phyloP scores from a whole-genome alignment of 2,329 filamentous ascomycete genomes.

The Apiospora hydei region DNA sequence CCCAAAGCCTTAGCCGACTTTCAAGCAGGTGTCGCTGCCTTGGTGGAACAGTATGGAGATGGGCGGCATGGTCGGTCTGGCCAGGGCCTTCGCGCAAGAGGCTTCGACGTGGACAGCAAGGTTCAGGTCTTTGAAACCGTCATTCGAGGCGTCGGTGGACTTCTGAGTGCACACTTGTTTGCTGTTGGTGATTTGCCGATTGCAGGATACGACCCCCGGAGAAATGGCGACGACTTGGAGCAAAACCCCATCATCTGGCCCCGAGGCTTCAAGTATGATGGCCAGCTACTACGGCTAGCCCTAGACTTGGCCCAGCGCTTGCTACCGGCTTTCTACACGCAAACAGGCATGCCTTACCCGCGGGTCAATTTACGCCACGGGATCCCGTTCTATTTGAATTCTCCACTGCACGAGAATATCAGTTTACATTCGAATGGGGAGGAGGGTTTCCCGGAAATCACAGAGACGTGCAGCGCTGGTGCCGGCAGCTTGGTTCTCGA shows the following conservation, averaged over 20 bases:
- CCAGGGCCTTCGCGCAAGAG: conserved; percentile 74
- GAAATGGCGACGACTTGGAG: conserved; percentile 50
- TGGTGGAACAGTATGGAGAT: conserved; percentile 88
- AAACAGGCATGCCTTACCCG: conserved; percentile 92
- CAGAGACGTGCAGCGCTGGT: conserved; percentile 95
- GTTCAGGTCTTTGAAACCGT: conserved; percentile 99
- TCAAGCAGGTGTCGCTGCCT: conserved; percentile 76
- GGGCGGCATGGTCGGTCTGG: conserved; percentile 74
- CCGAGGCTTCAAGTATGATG: conserved; percentile 83
- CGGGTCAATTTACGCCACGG: conserved; percentile 90
- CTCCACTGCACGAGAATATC: conserved; percentile 72
- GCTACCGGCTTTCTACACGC: conserved; percentile 89
- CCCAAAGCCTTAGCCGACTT: conserved; percentile 75
- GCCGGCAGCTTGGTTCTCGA: conserved; percentile 96
- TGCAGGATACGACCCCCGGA: conserved; percentile 70
- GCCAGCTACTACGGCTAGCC: conserved; percentile 88
- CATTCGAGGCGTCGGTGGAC: conserved; percentile 88
- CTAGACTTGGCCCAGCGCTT: conserved; percentile 84
- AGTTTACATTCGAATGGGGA: conserved; percentile 48
- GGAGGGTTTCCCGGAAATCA: conserved; percentile 71
- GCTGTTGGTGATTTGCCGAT: conserved; percentile 91
- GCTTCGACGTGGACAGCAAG: conserved; percentile 96
- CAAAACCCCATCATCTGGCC: conserved; percentile 71
- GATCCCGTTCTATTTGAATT: conserved; percentile 91
- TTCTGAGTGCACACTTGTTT: conserved; percentile 93